phyloP scores from a whole-genome alignment of 2,329 filamentous ascomycete genomes.

The Diaporthe ilicicola region DNA sequence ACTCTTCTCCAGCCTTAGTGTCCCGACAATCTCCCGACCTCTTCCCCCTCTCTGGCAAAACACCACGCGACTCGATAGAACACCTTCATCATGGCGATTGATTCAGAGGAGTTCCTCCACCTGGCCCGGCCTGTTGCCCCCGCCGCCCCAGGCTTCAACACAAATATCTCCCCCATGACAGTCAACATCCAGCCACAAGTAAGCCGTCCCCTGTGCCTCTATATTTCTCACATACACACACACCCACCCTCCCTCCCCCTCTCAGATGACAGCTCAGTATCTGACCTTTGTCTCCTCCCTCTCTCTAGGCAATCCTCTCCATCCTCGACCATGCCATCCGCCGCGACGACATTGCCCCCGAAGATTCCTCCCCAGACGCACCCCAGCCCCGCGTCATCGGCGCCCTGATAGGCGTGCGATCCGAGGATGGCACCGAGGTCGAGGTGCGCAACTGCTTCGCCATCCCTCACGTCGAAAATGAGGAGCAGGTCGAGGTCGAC shows the following conservation, averaged over 20 bases:
- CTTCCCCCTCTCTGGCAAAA: slow-evolving; percentile 32
- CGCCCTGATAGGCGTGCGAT: slow-evolving; percentile 89
- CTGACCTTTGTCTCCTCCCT: slow-evolving; percentile 8
- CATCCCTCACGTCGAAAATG: slow-evolving; percentile 97
- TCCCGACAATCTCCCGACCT: slow-evolving; percentile 34
- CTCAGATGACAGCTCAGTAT: background rate
- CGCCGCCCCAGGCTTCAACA: slow-evolving; percentile 78
- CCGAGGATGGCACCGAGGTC: slow-evolving; percentile 96
- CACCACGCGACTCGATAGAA: slow-evolving; percentile 33
- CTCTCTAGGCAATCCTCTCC: slow-evolving; percentile 69
- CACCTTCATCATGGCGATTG: slow-evolving; percentile 76
- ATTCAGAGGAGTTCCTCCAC: slow-evolving; percentile 89
- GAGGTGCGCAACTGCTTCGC: slow-evolving; percentile 97
- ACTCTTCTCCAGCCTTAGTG: slow-evolving; percentile 29
- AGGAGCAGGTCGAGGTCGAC: slow-evolving; percentile 98
- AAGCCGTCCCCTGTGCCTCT: slow-evolving; percentile 46
- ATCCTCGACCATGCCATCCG: slow-evolving; percentile 94
- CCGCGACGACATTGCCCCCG: slow-evolving; percentile 67
- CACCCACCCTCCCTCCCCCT: too few species aligned
- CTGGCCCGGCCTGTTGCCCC: slow-evolving; percentile 92
- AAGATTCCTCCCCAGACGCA: slow-evolving; percentile 54
- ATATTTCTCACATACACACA: too few species aligned
- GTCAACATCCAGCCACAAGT: slow-evolving; percentile 97
- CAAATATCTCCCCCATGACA: slow-evolving; percentile 88
- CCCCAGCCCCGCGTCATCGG: slow-evolving; percentile 92